A percentile compares a stretch with the other conserved stretches of the same genome.
phyloP scores from a whole-genome alignment of 2,329 filamentous ascomycete species.

The Zymoseptoria ardabiliae region DNA sequence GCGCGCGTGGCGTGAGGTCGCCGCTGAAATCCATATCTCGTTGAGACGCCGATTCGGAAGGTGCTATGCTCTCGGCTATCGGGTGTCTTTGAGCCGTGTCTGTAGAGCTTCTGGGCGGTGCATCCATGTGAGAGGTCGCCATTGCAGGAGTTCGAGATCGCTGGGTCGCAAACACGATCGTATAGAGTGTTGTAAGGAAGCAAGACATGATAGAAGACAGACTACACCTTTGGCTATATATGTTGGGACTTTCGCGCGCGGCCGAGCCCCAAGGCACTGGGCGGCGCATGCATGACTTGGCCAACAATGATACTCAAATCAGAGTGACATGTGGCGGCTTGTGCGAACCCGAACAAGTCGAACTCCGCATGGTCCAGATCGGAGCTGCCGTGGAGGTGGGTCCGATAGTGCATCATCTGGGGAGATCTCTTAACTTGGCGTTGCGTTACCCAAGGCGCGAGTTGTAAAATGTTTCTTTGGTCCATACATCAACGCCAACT shows the following conservation, averaged over 20 bases:
- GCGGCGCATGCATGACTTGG: background rate
- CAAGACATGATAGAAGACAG: background rate
- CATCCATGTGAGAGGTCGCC: background rate
- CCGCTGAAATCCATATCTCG: slow-evolving; percentile 42
- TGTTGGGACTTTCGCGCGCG: background rate
- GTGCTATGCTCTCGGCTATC: slow-evolving; percentile 12
- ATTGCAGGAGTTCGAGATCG: background rate
- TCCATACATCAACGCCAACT: too few relatives aligned
- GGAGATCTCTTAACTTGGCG: background rate
- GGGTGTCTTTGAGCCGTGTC: slow-evolving; percentile 33
- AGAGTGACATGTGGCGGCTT: background rate
- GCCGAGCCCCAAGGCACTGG: background rate
- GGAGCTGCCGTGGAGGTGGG: slow-evolving; percentile 59
- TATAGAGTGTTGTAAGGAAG: background rate
- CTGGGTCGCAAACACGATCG: background rate
- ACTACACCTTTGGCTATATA: background rate
- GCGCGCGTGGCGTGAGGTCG: slow-evolving; percentile 25
- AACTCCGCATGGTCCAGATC: background rate
- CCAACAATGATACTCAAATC: background rate
- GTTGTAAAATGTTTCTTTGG: background rate
- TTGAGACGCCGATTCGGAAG: slow-evolving; percentile 9
- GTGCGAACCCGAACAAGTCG: background rate
- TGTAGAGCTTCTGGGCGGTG: slow-evolving; percentile 31
- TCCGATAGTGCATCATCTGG: background rate
- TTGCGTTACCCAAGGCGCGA: background rate